Percentiles rank a stretch among this genome's conserved stretches.
Conservation (phyloP, 2,329 filamentous ascomycete species). For the Tetracladium maxilliforme region DNA sequence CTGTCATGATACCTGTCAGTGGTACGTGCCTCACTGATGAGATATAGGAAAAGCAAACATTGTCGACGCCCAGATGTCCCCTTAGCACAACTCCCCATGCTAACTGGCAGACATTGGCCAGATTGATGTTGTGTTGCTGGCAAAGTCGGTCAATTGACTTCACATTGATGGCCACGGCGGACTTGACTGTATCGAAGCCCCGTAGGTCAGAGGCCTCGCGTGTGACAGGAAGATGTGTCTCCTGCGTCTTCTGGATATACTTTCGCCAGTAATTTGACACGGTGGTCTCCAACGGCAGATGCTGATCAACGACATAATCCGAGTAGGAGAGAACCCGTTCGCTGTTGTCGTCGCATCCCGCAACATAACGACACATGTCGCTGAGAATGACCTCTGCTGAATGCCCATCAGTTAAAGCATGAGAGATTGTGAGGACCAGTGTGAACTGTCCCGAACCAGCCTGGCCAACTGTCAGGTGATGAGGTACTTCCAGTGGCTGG, state of each 20-base stretch:
- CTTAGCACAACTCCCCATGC: too few species aligned
- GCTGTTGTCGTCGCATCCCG: neutral
- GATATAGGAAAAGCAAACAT: slow-evolving; percentile 24
- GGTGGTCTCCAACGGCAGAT: neutral
- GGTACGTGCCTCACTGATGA: slow-evolving; percentile 27
- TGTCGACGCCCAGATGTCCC: slow-evolving; percentile 11
- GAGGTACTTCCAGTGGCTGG: slow-evolving; percentile 1
- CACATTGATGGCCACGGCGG: slow-evolving; percentile 1
- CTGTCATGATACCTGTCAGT: slow-evolving; percentile 25
- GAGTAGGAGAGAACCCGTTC: neutral
- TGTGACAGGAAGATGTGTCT: slow-evolving; percentile 1
- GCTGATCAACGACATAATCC: neutral
- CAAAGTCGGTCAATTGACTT: slow-evolving; percentile 1
- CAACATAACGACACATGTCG: neutral
- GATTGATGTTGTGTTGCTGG: slow-evolving; percentile 1
- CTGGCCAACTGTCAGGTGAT: neutral
- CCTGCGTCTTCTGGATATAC: slow-evolving; percentile 1
- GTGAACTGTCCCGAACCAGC: neutral
- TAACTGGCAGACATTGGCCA: slow-evolving; percentile 1
- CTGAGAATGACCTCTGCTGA: slow-evolving; percentile 1
- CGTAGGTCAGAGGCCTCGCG: slow-evolving; percentile 1
- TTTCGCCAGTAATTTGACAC: slow-evolving; percentile 1
- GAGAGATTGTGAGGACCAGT: slow-evolving; percentile 1
- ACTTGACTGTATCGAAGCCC: slow-evolving; percentile 1
- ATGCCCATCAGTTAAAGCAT: slow-evolving; percentile 1